Conservation (phyloP, 371 early-diverging fungal species). For the Capniomyces stellatus region DNA sequence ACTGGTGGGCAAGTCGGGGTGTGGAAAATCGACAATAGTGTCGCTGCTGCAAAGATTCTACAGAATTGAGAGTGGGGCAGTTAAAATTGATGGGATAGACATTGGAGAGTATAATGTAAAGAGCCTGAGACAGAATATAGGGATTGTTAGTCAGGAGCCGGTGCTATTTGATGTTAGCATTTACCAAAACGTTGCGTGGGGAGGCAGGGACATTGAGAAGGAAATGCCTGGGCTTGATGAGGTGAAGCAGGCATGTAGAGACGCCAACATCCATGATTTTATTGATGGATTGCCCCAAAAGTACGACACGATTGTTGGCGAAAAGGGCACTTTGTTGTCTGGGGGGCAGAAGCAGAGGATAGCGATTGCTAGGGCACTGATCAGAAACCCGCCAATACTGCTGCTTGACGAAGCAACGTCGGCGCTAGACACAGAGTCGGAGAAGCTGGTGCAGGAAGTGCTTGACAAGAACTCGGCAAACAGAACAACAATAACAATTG, state of each 20-base stretch:
- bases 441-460: constrained; percentile 79
- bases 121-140: constrained; percentile 57
- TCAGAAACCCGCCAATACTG: constrained; percentile 69
- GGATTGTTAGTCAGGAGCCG: constrained; percentile 64
- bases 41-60: constrained; percentile 84
- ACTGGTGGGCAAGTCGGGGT: constrained; percentile 69
- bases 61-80: constrained; percentile 38
- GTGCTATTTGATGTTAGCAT: constrained; percentile 41
- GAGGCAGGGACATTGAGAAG: constrained; percentile 12
- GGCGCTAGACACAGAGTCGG: constrained; percentile 79
- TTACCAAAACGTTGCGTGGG: constrained; percentile 27
- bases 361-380: constrained; percentile 72
- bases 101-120: constrained; percentile 49
- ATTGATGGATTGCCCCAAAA: constrained; percentile 47
- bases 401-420: constrained; percentile 95
- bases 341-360: constrained; percentile 81
- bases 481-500: constrained; percentile 84
- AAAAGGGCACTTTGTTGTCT: constrained; percentile 60
- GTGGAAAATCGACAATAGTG: constrained; percentile 81
- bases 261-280: constrained; percentile 51
- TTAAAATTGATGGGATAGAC: constrained; percentile 50
- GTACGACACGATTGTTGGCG: constrained; percentile 66
- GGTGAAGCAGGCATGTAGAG: constrained; percentile 27
- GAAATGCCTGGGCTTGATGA: constrained; percentile 27
- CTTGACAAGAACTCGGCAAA: constrained; percentile 58